phyloP scores from a whole-genome alignment of 805 yeast species.

The Phaffomyces opuntiae region DNA sequence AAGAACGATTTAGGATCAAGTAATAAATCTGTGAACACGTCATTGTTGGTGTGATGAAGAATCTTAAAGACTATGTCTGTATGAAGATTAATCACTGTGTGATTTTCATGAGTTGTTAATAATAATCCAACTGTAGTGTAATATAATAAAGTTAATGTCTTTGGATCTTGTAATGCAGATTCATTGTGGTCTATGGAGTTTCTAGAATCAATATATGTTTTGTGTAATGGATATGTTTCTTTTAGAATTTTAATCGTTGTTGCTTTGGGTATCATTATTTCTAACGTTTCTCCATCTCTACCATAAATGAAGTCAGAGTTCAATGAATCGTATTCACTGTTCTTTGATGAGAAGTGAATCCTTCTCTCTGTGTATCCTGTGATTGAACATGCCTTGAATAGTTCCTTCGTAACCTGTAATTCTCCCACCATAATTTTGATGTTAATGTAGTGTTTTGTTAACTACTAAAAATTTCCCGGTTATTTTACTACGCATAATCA shows the following conservation, averaged over 20 bases:
- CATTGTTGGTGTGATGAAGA: background rate
- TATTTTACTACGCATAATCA: too few species aligned
- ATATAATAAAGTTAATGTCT: constrained; percentile 10
- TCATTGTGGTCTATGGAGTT: background rate
- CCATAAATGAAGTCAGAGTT: constrained; percentile 9
- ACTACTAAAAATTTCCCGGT: too few species aligned
- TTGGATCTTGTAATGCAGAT: background rate
- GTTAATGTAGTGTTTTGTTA: too few species aligned
- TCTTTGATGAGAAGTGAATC: constrained; percentile 7
- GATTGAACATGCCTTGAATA: constrained; percentile 6
- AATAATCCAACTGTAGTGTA: constrained; percentile 28
- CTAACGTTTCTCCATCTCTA: constrained; percentile 14
- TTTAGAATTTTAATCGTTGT: constrained; percentile 23
- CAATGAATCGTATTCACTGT: constrained; percentile 2
- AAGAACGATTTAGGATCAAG: constrained; percentile 11
- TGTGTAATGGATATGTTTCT: constrained; percentile 25
- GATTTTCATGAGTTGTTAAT: constrained; percentile 31
- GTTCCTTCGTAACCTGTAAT: constrained; percentile 6
- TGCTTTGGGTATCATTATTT: constrained; percentile 28
- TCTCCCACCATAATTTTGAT: background rate
- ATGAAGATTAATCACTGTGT: constrained; percentile 26
- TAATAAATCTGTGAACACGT: background rate
- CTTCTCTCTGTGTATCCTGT: constrained; percentile 5
- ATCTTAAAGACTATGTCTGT: constrained; percentile 17
- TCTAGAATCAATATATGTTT: constrained; percentile 2